These are phyloP conservation scores for Ophiognomonia clavigignenti-juglandacearum DNA, from an alignment of 2,329 filamentous ascomycete genomes.

Conservation along the genomic window DNA sequence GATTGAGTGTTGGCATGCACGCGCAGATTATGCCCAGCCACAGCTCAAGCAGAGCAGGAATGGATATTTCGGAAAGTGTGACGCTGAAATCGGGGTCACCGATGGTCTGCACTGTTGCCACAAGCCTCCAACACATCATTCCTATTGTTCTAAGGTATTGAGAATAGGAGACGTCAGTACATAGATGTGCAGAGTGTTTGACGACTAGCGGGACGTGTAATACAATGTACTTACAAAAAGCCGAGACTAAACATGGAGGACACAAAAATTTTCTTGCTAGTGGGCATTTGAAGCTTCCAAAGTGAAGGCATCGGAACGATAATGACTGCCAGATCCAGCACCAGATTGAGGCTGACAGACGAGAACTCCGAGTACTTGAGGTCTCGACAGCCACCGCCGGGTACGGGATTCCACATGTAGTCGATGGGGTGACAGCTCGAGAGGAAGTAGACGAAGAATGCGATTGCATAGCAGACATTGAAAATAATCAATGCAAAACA, in stretches of 20 bases:
- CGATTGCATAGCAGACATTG: background rate
- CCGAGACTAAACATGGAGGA: constrained; percentile 29
- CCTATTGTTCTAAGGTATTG: background rate
- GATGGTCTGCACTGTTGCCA: background rate
- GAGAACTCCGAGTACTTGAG: constrained; percentile 19
- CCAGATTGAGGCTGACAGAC: constrained; percentile 22
- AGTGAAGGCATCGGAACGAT: constrained; percentile 36
- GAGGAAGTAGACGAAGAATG: background rate
- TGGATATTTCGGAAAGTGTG: constrained; percentile 27
- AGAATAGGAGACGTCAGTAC: no score
- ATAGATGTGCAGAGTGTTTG: no score
- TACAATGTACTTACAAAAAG: constrained; percentile 21
- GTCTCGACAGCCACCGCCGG: constrained; percentile 33
- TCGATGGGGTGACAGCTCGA: background rate
- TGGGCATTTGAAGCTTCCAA: constrained; percentile 36
- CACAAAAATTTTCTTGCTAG: constrained; percentile 29
- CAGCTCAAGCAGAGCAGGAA: constrained; percentile 26
- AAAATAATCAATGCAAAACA: background rate
- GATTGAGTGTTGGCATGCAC: background rate
- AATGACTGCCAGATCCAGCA: constrained; percentile 30
- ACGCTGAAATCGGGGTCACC: background rate
- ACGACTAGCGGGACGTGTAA: background rate
- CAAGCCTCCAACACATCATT: background rate
- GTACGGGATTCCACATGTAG: constrained; percentile 28
- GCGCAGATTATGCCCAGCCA: background rate